phyloP scores from a whole-genome alignment of 2,329 filamentous ascomycete genomes.

The Diplocarpon rosae region DNA sequence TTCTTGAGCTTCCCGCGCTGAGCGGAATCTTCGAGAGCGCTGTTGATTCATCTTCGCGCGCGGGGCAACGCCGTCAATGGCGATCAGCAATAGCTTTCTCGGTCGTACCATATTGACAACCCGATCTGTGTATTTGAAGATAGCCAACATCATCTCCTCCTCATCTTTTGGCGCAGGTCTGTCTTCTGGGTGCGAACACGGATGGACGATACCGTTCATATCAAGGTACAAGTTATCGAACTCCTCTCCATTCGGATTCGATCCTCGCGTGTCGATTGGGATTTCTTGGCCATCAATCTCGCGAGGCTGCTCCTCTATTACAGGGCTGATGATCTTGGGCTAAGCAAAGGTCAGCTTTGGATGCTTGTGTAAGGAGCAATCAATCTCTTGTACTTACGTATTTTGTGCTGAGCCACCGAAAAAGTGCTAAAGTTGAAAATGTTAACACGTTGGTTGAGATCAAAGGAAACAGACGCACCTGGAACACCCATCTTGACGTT shows the following conservation, averaged over 20 bases:
- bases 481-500: conserved; percentile 24
- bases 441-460: conserved; percentile 4
- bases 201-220: conserved; percentile 99
- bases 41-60: conserved; percentile 99
- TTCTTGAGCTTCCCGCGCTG: conserved; percentile 86
- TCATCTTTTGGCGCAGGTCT: conserved; percentile 82
- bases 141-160: conserved; percentile 98
- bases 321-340: conserved; percentile 74
- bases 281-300: conserved; percentile 75
- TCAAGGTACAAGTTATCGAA: conserved; percentile 97
- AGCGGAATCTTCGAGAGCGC: conserved; percentile 86
- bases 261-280: conserved; percentile 71
- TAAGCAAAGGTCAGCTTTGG: conserved; percentile 78
- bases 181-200: conserved; percentile 95
- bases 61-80: conserved; percentile 93
- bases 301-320: conserved; percentile 74
- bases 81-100: conserved; percentile 92
- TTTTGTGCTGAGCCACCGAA: conserved; percentile 92
- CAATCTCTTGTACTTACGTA: conserved; percentile 52
- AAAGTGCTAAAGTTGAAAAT: conserved; percentile 30
- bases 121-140: conserved; percentile 97
- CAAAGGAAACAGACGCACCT: conserved; percentile 10
- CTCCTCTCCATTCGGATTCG: conserved; percentile 95
- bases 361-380: too few relatives aligned
- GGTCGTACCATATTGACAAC: conserved; percentile 98